Evolutionary conservation across 1,139 yeast species (phyloP), one percentile per base, ranked within the genome.

Genomic region (Blastobotrys apis): DNA sequence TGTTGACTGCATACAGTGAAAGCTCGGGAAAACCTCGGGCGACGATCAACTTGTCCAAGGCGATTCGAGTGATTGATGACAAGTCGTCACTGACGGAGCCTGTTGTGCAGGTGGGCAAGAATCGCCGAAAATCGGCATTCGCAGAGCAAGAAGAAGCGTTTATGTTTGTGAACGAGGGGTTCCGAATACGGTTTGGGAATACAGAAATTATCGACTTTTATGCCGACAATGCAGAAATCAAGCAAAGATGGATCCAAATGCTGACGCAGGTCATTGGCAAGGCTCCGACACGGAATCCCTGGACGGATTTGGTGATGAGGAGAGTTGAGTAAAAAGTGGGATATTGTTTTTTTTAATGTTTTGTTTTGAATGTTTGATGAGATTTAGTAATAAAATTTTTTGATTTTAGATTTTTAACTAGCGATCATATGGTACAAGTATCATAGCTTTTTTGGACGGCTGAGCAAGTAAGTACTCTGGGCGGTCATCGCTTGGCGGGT

Each of bases 181-280:
- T 84, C 69, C 75, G 78, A 55, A 65, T 84, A 42, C 67, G 67
- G 50, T 84, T 84, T 65, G 74, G 75, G 30, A 81, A 83, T 60
- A 85, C 83, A 5, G 90, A 83, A 60, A 66, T 74, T 19, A 79
- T 84, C 48, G 82, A 77, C 53, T 81, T 83, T 59, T 80, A 80
- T 3, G 85, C 86, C 16, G 81, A 81, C 33, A 74, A 73, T 48
- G 65, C 64, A 40, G 66, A 58, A 19, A 81, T 75, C 47, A 78
- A 75, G 64, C 57, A 56, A 23, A 62, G 62, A 48, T 82, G 90
- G 90, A 50, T 60, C n/a, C 17, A 41, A 5, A 51, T 44, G 19
- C 35, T 64, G 37, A 34, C 37, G 5, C 41, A 41, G 36, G 58
- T 53, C 5, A 48, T 62, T 26, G 58, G 58, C 17, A n/a, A 41